These are phyloP conservation scores for Escallonia rubra DNA, from an alignment of 129 eudicot species.

Conservation along the genomic window DNA sequence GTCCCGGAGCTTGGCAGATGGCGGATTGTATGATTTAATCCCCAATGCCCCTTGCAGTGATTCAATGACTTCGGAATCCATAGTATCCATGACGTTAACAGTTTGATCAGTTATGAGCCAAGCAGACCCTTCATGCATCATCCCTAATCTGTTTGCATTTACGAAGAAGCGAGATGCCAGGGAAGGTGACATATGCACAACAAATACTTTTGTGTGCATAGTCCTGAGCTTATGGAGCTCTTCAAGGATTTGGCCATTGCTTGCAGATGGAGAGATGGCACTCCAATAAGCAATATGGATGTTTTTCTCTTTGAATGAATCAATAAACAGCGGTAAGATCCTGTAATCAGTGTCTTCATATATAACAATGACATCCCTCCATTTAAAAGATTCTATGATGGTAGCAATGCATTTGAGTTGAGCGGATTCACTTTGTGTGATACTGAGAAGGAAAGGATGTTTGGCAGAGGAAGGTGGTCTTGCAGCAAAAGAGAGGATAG, in stretches of 20 bases:
- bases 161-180: conserved; percentile 24
- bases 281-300: conserved; percentile 14
- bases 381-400: conserved; percentile 15
- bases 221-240: conserved; percentile 35
- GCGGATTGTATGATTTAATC: conserved; percentile 31
- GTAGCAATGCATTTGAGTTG: conserved; percentile 18
- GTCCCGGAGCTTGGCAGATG: conserved; percentile 11
- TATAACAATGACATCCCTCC: conserved; percentile 16
- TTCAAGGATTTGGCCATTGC: conserved; percentile 23
- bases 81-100: conserved; percentile 6
- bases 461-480: conserved; percentile 15
- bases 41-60: conserved; percentile 44
- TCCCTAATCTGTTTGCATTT: conserved; percentile 29
- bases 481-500: conserved; percentile 25
- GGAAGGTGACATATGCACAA: conserved; percentile 28
- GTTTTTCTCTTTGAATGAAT: conserved; percentile 13
- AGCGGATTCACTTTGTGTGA: conserved; percentile 13
- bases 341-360: conserved; percentile 23
- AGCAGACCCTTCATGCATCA: conserved; percentile 40
- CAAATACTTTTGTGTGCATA: conserved; percentile 23
- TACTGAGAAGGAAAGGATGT: conserved; percentile 20
- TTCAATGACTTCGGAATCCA: conserved; percentile 17
- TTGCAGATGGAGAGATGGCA: conserved; percentile 22
- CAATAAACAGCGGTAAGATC: background rate
- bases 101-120: conserved; percentile 46